Conservation (phyloP, 192 early-diverging fungal genomes). For the Umbelopsis vinacea region DNA sequence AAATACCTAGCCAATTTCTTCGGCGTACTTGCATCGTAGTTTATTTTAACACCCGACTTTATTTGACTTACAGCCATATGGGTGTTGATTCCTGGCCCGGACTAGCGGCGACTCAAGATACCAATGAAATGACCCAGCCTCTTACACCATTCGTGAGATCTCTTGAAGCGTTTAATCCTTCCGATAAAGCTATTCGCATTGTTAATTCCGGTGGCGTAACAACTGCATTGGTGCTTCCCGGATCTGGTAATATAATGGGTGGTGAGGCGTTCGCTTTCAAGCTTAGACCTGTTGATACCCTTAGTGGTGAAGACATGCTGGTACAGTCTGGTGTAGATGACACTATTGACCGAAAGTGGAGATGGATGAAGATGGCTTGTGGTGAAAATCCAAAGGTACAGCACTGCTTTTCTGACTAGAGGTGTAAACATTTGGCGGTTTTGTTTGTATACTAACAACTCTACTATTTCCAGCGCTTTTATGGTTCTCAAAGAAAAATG, state of each 20-base stretch:
- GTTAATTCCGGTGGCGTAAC: slow-evolving; percentile 76
- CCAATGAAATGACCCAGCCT: slow-evolving; percentile 68
- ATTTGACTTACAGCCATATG: slow-evolving; percentile 51
- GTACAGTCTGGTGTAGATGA: slow-evolving; percentile 53
- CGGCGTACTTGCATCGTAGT: no score
- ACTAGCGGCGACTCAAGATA: slow-evolving; percentile 56
- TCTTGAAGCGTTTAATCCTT: slow-evolving; percentile 73
- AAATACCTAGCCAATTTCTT: no score
- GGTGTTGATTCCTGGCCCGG: slow-evolving; percentile 70
- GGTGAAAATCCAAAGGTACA: slow-evolving; percentile 76
- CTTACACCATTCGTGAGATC: slow-evolving; percentile 67
- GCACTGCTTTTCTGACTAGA: background rate
- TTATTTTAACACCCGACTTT: no score
- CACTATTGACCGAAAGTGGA: slow-evolving; percentile 51
- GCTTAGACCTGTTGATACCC: slow-evolving; percentile 51
- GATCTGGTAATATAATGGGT: slow-evolving; percentile 76
- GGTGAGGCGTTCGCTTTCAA: slow-evolving; percentile 77
- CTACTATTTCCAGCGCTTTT: slow-evolving; percentile 9
- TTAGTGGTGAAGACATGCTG: slow-evolving; percentile 69
- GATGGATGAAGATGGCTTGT: slow-evolving; percentile 85
- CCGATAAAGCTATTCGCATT: slow-evolving; percentile 59
- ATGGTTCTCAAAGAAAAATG: slow-evolving; percentile 26
- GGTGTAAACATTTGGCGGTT: background rate
- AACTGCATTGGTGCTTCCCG: slow-evolving; percentile 73
- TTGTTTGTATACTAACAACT: background rate